phyloP scores from a whole-genome alignment of 306 rosid species.

The Biancaea sappan region DNA sequence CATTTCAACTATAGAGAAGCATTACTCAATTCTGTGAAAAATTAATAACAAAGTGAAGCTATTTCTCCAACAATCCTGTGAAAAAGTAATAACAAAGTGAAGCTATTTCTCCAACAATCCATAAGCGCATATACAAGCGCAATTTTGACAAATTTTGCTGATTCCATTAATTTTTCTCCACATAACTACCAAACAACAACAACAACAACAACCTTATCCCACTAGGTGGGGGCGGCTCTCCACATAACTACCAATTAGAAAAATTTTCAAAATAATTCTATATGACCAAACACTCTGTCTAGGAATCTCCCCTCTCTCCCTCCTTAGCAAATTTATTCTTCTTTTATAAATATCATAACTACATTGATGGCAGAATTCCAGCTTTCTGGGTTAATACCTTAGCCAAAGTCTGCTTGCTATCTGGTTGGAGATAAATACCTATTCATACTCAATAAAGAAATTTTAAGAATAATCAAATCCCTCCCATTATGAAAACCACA shows the following conservation, averaged over 20 bases:
- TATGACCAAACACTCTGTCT: neutral
- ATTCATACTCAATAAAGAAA: neutral
- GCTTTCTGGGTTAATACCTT: neutral
- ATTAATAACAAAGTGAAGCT: neutral
- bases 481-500: neutral
- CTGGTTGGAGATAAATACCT: neutral
- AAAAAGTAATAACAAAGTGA: neutral
- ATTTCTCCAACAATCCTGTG: conserved; percentile 2
- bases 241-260: conserved; percentile 12
- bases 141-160: neutral
- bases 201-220: too few relatives aligned
- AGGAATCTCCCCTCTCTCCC: conserved; percentile 1
- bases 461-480: conserved; percentile 7
- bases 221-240: too few relatives aligned
- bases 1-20: neutral
- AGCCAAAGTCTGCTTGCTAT: neutral
- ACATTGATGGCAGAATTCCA: neutral
- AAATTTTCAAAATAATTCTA: conserved; percentile 11
- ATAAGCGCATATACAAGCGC: neutral
- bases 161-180: conserved; percentile 18
- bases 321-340: neutral
- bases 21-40: neutral
- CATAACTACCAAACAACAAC: too few relatives aligned
- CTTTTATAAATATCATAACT: neutral
- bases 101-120: conserved; percentile 16